phyloP scores from a whole-genome alignment of 164 flowering plant species.

The Sextonia rubra region DNA sequence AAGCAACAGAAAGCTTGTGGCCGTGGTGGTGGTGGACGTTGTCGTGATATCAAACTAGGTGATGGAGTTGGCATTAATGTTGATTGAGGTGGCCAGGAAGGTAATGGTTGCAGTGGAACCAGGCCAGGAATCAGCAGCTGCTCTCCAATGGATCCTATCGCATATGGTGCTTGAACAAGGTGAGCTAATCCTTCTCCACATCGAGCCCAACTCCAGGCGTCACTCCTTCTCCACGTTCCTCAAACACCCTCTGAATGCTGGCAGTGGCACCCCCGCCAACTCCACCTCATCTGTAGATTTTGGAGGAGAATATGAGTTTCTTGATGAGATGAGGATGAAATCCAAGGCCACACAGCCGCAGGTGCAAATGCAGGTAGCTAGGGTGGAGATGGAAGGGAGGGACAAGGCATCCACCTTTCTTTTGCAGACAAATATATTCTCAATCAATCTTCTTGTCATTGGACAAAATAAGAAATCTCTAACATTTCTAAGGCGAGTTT shows the following conservation, averaged over 20 bases:
- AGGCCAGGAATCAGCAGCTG: slow-evolving; percentile 50
- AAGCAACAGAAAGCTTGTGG: too few species aligned
- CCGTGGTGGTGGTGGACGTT: too few species aligned
- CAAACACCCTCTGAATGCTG: slow-evolving; percentile 16
- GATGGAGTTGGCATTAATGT: too few species aligned
- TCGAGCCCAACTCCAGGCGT: slow-evolving; percentile 41
- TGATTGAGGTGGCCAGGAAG: slow-evolving; percentile 1
- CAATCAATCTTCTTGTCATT: slow-evolving; percentile 52
- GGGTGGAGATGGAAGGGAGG: slow-evolving; percentile 39
- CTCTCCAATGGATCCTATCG: slow-evolving; percentile 59
- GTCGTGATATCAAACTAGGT: too few species aligned
- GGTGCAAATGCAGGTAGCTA: slow-evolving; percentile 31
- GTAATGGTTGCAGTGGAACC: slow-evolving; percentile 52
- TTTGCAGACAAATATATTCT: slow-evolving; percentile 17
- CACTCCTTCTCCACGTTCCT: slow-evolving; percentile 39
- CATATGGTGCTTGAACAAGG: slow-evolving; percentile 53
- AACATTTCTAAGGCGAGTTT: slow-evolving; percentile 52
- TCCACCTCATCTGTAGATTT: slow-evolving; percentile 3
- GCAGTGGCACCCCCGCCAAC: too few species aligned
- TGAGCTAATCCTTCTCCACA: slow-evolving; percentile 54
- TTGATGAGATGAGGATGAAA: slow-evolving; percentile 47
- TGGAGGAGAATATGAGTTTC: slow-evolving; percentile 36
- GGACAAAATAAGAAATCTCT: slow-evolving; percentile 58
- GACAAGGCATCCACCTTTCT: slow-evolving; percentile 56
- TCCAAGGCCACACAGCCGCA: slow-evolving; percentile 43